Percentiles rank a stretch among this genome's conserved stretches.
phyloP scores from a whole-genome alignment of 179 eudicot species.

The Beta corolliflora region DNA sequence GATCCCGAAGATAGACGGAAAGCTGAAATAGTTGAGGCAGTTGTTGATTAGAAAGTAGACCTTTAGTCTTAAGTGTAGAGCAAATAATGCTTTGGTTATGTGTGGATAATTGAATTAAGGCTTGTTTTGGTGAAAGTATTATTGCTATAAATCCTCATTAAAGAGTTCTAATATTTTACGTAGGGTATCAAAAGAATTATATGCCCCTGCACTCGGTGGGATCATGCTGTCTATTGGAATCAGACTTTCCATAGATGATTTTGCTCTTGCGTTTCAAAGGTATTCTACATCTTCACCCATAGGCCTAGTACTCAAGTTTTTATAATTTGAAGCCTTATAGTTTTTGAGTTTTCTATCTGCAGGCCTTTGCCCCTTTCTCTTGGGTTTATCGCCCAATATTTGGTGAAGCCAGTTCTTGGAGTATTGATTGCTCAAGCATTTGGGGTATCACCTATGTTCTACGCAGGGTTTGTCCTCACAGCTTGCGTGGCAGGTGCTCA shows the following conservation, averaged over 20 bases:
- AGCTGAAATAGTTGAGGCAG: background rate
- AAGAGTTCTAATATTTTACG: slow-evolving; percentile 7
- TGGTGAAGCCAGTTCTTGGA: slow-evolving; percentile 73
- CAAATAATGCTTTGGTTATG: background rate
- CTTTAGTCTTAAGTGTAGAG: background rate
- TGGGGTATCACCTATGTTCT: slow-evolving; percentile 74
- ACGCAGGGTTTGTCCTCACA: slow-evolving; percentile 85
- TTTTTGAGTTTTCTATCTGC: slow-evolving; percentile 29
- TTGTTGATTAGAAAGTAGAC: background rate
- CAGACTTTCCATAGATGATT: slow-evolving; percentile 74
- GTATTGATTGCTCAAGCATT: slow-evolving; percentile 79
- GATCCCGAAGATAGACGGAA: background rate
- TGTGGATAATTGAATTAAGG: background rate
- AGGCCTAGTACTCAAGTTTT: background rate
- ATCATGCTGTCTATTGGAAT: slow-evolving; percentile 97
- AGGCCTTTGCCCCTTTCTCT: slow-evolving; percentile 85
- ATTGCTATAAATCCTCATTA: background rate
- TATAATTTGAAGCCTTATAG: slow-evolving; percentile 12
- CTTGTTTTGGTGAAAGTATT: background rate
- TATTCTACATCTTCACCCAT: slow-evolving; percentile 17
- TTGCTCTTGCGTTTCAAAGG: slow-evolving; percentile 86
- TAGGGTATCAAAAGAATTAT: slow-evolving; percentile 94
- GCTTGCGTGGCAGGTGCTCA: slow-evolving; percentile 98
- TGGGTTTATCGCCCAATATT: slow-evolving; percentile 79
- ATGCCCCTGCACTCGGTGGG: slow-evolving; percentile 99